Percentiles rank a stretch among this genome's conserved stretches.
Conservation (phyloP, 495 filamentous ascomycete species). For the Stereocaulon alpinum region DNA sequence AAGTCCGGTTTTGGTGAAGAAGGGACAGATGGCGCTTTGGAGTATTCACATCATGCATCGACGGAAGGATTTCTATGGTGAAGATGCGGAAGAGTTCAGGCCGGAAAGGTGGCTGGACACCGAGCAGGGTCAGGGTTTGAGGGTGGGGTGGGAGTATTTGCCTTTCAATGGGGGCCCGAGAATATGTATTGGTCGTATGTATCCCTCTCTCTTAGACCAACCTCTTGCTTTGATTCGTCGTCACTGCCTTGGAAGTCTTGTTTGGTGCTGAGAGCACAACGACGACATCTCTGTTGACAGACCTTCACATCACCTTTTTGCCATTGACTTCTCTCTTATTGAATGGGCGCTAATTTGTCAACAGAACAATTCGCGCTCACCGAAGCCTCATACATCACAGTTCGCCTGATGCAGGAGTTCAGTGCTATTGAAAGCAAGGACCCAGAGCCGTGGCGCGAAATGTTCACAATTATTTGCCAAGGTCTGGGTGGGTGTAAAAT, state of each 20-base stretch:
- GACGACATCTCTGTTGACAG: neutral
- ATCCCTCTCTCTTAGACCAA: neutral
- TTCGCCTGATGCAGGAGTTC: constrained; percentile 36
- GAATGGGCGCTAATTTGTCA: neutral
- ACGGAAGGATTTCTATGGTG: constrained; percentile 28
- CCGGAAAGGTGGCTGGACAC: constrained; percentile 21
- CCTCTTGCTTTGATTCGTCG: neutral
- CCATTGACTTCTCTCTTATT: neutral
- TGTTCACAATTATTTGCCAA: constrained; percentile 12
- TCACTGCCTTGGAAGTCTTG: neutral
- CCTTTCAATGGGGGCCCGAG: constrained; percentile 56
- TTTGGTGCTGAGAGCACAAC: neutral
- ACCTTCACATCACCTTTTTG: neutral
- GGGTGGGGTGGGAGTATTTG: constrained; percentile 47
- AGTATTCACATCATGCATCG: constrained; percentile 28
- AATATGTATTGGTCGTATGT: constrained; percentile 39
- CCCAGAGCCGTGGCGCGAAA: constrained; percentile 19
- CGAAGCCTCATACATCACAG: constrained; percentile 47
- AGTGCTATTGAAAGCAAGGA: constrained; percentile 24
- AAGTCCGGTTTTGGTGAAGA: constrained; percentile 32
- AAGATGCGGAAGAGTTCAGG: constrained; percentile 26
- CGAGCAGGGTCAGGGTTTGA: constrained; percentile 16
- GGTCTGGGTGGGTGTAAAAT: constrained; percentile 18
- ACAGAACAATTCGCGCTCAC: constrained; percentile 49
- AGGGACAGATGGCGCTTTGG: constrained; percentile 26